Evolutionary conservation across 2,329 filamentous ascomycete genomes (phyloP).

Genomic region (Aspergillus ochraceoroseus): DNA sequence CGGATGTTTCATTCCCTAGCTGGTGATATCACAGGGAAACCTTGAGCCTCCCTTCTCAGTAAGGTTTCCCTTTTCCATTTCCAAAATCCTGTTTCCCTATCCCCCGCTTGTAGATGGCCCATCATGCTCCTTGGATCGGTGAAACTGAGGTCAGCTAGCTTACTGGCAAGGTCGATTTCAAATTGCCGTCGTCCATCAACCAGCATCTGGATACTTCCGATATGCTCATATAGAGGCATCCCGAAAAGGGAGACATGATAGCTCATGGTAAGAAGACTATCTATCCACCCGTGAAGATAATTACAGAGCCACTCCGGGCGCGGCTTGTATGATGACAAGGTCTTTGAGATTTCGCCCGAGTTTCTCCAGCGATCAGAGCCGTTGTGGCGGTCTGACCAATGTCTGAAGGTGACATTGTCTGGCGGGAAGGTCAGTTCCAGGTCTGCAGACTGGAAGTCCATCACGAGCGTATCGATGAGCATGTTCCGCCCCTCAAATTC

Average conservation of each 20-base stretch:
- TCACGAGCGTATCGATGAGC: constrained; percentile 5
- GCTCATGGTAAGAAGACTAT: not conserved
- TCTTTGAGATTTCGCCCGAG: not conserved
- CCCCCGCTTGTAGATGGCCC: no score
- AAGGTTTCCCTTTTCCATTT: no score
- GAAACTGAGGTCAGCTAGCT: no score
- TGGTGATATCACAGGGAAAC: no score
- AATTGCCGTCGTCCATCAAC: no score
- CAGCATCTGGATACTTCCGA: constrained; percentile 6
- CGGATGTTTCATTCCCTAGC: no score
- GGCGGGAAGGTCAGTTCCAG: constrained; percentile 3
- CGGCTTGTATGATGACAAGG: not conserved
- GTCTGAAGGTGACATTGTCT: not conserved
- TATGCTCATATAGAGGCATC: constrained; percentile 8
- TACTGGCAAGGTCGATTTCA: no score
- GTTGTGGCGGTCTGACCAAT: not conserved
- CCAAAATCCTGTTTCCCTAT: no score
- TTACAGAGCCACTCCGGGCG: constrained; percentile 2
- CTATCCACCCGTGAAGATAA: not conserved
- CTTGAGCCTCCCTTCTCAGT: no score
- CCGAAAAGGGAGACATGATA: not conserved
- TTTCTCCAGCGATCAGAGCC: not conserved
- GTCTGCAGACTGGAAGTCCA: constrained; percentile 11
- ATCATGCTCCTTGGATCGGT: no score
- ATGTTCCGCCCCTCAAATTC: not conserved